Evolutionary conservation across 306 rosid genomes (phyloP).

Genomic region (Casuarina glauca): DNA sequence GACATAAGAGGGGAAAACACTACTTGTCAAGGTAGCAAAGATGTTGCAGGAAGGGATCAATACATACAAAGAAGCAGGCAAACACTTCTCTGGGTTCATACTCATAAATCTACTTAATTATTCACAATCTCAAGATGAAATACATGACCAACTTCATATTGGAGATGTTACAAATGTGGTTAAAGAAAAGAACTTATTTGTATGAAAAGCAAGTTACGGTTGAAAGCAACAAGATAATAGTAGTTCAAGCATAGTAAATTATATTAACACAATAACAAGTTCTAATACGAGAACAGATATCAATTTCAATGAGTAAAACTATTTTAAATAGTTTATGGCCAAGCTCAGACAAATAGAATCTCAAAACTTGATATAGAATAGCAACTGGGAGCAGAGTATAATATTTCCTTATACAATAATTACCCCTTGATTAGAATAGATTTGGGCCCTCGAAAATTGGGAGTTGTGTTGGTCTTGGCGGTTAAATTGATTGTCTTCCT

Average conservation of each 20-base stretch:
- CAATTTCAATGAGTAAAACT: not conserved
- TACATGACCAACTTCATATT: not conserved
- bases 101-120: not conserved
- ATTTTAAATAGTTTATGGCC: not conserved
- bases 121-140: too few species aligned
- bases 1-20: not conserved
- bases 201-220: not conserved
- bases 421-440: conserved; percentile 72
- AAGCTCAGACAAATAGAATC: not conserved
- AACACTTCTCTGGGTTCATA: not conserved
- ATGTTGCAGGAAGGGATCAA: not conserved
- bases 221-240: not conserved
- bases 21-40: not conserved
- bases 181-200: not conserved
- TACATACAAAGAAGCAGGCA: not conserved
- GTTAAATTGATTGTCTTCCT: conserved; percentile 48
- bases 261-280: not conserved
- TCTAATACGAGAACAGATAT: not conserved
- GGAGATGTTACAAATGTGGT: not conserved
- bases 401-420: not conserved
- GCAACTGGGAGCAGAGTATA: not conserved
- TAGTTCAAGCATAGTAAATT: not conserved
- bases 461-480: conserved; percentile 66
- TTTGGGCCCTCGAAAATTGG: conserved; percentile 54
- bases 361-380: not conserved